phyloP scores from a whole-genome alignment of 31 red algal species.

The Bonnemaisonia californica region DNA sequence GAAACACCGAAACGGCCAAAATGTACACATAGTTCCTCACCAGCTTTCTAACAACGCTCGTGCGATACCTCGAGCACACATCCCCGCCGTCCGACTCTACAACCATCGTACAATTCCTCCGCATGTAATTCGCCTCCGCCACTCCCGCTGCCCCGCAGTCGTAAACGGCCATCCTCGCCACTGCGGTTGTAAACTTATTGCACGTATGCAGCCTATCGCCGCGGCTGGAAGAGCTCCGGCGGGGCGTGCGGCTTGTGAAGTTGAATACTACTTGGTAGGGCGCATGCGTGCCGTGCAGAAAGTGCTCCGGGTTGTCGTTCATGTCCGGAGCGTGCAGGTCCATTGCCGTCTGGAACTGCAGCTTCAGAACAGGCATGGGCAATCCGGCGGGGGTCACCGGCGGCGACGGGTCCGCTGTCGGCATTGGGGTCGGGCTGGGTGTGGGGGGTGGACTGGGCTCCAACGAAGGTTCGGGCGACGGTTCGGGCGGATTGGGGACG shows the following conservation, averaged over 20 bases:
- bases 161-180: slow-evolving; percentile 7
- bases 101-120: not conserved
- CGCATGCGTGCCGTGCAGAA: not conserved
- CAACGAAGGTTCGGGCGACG: not conserved
- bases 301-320: not conserved
- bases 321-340: not conserved
- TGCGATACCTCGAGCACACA: slow-evolving; percentile 4
- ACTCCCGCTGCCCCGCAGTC: not conserved
- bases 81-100: slow-evolving; percentile 1
- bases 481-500: not conserved
- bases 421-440: not conserved
- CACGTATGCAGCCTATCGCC: slow-evolving; percentile 11
- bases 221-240: not conserved
- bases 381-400: not conserved
- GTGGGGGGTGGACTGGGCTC: too few relatives aligned
- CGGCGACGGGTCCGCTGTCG: not conserved
- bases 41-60: not conserved
- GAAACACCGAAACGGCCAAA: slow-evolving; percentile 21
- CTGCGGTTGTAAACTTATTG: not conserved
- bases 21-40: not conserved
- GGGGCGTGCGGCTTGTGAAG: not conserved
- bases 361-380: not conserved
- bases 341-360: not conserved
- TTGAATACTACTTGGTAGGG: slow-evolving; percentile 13
- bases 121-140: not conserved